Percentiles rank a stretch among this genome's conserved stretches.
Conservation (phyloP, 2,329 filamentous ascomycete genomes). For the Orbilia quercus region DNA sequence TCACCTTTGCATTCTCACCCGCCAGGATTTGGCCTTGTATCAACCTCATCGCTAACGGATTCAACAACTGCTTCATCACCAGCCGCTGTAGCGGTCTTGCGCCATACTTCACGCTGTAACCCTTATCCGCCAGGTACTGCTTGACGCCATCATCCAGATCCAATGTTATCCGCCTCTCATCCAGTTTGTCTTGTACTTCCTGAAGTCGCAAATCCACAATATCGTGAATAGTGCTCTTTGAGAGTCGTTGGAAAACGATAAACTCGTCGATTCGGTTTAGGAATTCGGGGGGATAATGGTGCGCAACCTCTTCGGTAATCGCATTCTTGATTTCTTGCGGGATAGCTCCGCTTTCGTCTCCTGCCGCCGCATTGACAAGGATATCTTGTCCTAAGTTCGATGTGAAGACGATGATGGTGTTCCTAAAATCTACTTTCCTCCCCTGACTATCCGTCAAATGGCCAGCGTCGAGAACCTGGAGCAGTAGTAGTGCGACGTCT, state of each 20-base stretch:
- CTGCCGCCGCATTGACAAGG: slow-evolving; percentile 77
- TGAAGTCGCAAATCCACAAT: slow-evolving; percentile 92
- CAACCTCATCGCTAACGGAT: slow-evolving; percentile 88
- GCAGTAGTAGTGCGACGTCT: slow-evolving; percentile 88
- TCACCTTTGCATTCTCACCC: slow-evolving; percentile 78
- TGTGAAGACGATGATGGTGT: slow-evolving; percentile 95
- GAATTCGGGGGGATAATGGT: slow-evolving; percentile 86
- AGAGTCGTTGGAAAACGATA: slow-evolving; percentile 92
- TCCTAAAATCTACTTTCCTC: slow-evolving; percentile 95
- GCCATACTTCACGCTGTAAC: slow-evolving; percentile 91
- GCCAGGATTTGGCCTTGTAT: slow-evolving; percentile 83
- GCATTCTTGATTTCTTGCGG: slow-evolving; percentile 77
- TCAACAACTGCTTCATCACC: slow-evolving; percentile 89
- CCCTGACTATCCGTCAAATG: slow-evolving; percentile 95
- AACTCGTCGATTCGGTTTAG: slow-evolving; percentile 97
- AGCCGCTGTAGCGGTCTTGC: slow-evolving; percentile 90
- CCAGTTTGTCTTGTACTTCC: slow-evolving; percentile 83
- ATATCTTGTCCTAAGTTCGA: slow-evolving; percentile 95
- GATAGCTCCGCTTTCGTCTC: slow-evolving; percentile 72
- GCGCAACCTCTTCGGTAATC: slow-evolving; percentile 87
- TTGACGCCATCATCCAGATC: slow-evolving; percentile 77
- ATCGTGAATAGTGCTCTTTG: slow-evolving; percentile 79
- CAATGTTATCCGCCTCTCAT: slow-evolving; percentile 84
- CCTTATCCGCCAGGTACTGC: slow-evolving; percentile 86
- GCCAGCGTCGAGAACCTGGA: slow-evolving; percentile 95